Base-by-base conservation (phyloP, 257 asterid species). In the Dorcoceras hygrometricum region DNA sequence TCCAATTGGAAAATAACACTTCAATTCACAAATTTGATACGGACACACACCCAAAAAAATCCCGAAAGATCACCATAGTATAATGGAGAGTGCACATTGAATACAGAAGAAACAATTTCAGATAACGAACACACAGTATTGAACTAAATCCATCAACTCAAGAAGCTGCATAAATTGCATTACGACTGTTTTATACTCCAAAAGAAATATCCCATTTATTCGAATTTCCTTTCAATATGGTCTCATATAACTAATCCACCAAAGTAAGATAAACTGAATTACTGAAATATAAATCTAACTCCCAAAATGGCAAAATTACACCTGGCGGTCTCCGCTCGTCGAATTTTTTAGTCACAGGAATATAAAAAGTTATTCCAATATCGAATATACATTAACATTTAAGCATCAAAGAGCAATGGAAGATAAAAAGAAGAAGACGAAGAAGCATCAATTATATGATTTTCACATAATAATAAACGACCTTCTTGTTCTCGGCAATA, bases 401-500 rank as follows among this genome's bases (percentile, higher is more conserved):
- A 46, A 10, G 14, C 2, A 36, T 10, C 46, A 67, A 14, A 32
- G 2, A 53, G 20, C n/a, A 55, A 22, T n/a, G 4, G 50, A 10
- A 51, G 0, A 32, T 29, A 10, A 25, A 2, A 26, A 36, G 12
- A 23, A 34, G 57, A 3, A 36, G 32, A 5, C 31, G 26, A 27
- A 31, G 27, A 62, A 62, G 65, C n/a, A 75, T 24, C 58, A 59
- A 43, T 28, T 6, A 65, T 57, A 43, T 27, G 6, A 56, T 0
- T 66, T 29, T 0, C 10, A 22, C 4, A 36, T 55, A 68, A 12
- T 18, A 26, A 80, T 58, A 67, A 26, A 19, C 1, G 19, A 86
- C 97, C 94, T 87, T 89, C 76, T 84, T 89, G 77, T 85, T 89
- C 64, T 87, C 95, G 63, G 95, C 95, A 60, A 84, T 23, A 32